These are phyloP conservation scores for Phycomyces nitens DNA, from an alignment of 192 early-diverging fungal species.

Conservation along the genomic window DNA sequence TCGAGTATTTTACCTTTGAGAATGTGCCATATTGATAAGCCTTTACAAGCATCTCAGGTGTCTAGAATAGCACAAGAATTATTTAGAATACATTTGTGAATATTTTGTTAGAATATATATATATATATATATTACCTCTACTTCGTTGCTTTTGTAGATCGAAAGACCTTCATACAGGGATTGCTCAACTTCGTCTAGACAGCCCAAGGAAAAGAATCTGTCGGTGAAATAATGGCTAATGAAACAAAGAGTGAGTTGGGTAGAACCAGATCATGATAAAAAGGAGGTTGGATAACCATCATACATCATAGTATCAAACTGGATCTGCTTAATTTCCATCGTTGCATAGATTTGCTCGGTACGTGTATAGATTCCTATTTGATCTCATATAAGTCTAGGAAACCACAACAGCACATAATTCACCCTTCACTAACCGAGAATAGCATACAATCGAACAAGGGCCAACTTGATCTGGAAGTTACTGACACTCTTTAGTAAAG, in stretches of 20 bases:
- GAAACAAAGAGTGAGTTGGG: slow-evolving; percentile 1
- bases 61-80: slow-evolving; percentile 37
- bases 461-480: slow-evolving; percentile 86
- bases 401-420: no score
- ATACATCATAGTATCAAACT: slow-evolving; percentile 82
- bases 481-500: slow-evolving; percentile 67
- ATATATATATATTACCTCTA: slow-evolving; percentile 51
- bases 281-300: slow-evolving; percentile 34
- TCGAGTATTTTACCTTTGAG: slow-evolving; percentile 61
- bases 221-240: slow-evolving; percentile 65
- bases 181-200: slow-evolving; percentile 46
- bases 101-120: background rate
- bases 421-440: slow-evolving; percentile 65
- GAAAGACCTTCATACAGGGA: slow-evolving; percentile 57
- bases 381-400: background rate
- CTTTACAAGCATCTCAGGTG: slow-evolving; percentile 83
- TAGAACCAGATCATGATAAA: slow-evolving; percentile 23
- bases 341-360: slow-evolving; percentile 59
- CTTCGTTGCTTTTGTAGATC: slow-evolving; percentile 75
- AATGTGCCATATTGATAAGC: slow-evolving; percentile 83
- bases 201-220: slow-evolving; percentile 50
- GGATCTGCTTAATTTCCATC: slow-evolving; percentile 90
- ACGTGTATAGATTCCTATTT: slow-evolving; percentile 55
- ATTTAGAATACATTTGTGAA: background rate
- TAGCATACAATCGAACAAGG: slow-evolving; percentile 78